Evolutionary conservation across 768 basidiomycete genomes (phyloP), one percentile per base, ranked within the genome.

Genomic region (Naganishia vishniacii): DNA sequence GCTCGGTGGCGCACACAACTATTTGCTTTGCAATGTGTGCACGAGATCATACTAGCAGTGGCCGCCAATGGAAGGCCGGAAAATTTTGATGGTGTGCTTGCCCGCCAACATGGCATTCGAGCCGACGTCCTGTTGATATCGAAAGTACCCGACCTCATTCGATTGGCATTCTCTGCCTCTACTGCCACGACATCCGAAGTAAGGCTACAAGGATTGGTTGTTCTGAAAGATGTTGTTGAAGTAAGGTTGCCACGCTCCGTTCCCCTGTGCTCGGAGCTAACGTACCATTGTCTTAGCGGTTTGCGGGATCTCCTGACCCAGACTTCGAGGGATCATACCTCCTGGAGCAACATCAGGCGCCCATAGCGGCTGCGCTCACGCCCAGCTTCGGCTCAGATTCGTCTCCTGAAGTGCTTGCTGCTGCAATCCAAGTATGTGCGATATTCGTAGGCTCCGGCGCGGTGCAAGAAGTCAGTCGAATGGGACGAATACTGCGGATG

Each of bases 101-200:
- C 91, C 1, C 84, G 72, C 47, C 80, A 77, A 45, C 79, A 82
- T 26, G 86, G 88, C 0, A 68, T 88, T 7, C 78, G 83, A 2
- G 73, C 81, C 3, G 80, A 83, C 7, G 83, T 84, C 0, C 80
- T 97, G 48, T 81, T 99, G 18, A 87, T 89, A 41, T 86, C 88
- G 18, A 84, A 92, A 20, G 85, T 98, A 8, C 85, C 88, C 6
- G 95, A 99, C 77, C 80, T 99, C 63, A 94, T 99, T 78, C 89
- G 84, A 79, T 95, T 98, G 87, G 94, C 95, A 0, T 98, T 99
- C 75, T 94, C 91, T 13, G 93, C 95, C 0, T 92, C 91, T 16
- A 90, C 94, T 0, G 92, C 95, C 4, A 89, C 95, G 73, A 92
- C 97, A 32, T 92, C 89, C 9, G 91, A 97, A 74, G 97, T 98